Evolutionary conservation across 2,329 filamentous ascomycete genomes (phyloP).

Genomic region (Fusarium zealandicum): DNA sequence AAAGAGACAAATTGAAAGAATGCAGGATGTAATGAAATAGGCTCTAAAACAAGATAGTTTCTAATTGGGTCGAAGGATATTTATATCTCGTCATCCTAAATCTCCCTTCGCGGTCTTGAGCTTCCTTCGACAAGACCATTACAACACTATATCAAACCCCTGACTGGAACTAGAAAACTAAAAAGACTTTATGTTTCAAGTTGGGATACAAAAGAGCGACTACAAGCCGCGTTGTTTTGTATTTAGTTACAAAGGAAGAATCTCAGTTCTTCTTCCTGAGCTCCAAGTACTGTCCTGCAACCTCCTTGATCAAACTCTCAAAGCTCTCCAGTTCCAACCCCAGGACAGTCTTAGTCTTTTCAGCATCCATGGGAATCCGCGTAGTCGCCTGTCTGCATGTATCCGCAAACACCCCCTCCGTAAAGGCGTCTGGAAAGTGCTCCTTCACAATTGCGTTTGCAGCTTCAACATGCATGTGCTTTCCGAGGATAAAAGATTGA

Average conservation of each 20-base stretch:
- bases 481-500: background rate
- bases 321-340: background rate
- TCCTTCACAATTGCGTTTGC: background rate
- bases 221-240: too few species aligned
- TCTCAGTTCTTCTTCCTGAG: background rate
- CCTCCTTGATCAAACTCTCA: background rate
- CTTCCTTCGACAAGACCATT: too few species aligned
- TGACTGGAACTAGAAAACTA: too few species aligned
- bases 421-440: background rate
- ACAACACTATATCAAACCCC: too few species aligned
- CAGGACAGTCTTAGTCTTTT: background rate
- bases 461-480: background rate
- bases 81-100: too few species aligned
- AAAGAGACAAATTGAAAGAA: too few species aligned
- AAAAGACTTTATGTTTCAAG: too few species aligned
- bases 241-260: slow-evolving; percentile 2
- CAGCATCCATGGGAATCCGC: background rate
- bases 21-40: too few species aligned
- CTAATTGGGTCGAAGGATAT: too few species aligned
- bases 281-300: slow-evolving; percentile 5
- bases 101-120: too few species aligned
- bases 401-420: background rate
- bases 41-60: too few species aligned
- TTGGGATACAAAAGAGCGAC: too few species aligned
- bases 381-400: background rate